These are phyloP conservation scores for Fusarium ramigenum DNA, from an alignment of 2,329 filamentous ascomycete genomes.

Conservation along the genomic window DNA sequence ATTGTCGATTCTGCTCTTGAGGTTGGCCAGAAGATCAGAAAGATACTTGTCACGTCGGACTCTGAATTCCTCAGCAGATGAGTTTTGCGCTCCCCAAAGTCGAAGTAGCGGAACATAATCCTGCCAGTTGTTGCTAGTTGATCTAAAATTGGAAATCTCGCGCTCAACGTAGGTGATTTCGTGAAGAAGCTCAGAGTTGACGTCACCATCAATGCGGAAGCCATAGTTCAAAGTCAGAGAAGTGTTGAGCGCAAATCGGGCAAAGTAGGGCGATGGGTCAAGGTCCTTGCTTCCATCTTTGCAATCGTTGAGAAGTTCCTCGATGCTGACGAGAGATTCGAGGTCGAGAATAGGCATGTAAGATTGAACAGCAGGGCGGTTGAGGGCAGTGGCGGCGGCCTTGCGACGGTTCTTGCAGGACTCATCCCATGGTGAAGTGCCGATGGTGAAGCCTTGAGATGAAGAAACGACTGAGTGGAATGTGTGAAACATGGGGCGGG, in stretches of 20 bases:
- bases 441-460: constrained; percentile 83
- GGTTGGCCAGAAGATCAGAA: constrained; percentile 72
- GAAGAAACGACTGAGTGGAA: constrained; percentile 82
- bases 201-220: constrained; percentile 75
- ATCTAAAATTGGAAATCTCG: constrained; percentile 78
- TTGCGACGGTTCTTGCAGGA: constrained; percentile 81
- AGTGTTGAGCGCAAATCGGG: constrained; percentile 80
- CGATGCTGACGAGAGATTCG: constrained; percentile 76
- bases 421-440: constrained; percentile 85
- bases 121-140: constrained; percentile 84
- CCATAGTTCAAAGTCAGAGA: constrained; percentile 83
- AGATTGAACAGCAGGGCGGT: constrained; percentile 77
- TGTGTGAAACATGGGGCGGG: constrained; percentile 80
- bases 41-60: constrained; percentile 73
- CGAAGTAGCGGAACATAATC: constrained; percentile 83
- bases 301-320: constrained; percentile 74
- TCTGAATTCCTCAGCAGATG: constrained; percentile 71
- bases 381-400: constrained; percentile 81
- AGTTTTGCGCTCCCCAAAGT: constrained; percentile 69
- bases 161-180: constrained; percentile 82
- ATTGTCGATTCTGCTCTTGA: constrained; percentile 52
- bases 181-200: constrained; percentile 71
- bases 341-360: constrained; percentile 87
- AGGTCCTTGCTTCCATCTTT: constrained; percentile 70
- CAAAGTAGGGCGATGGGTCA: constrained; percentile 77